Evolutionary conservation across 2,329 filamentous ascomycete genomes (phyloP).

Genomic region (Cercospora zeina): DNA sequence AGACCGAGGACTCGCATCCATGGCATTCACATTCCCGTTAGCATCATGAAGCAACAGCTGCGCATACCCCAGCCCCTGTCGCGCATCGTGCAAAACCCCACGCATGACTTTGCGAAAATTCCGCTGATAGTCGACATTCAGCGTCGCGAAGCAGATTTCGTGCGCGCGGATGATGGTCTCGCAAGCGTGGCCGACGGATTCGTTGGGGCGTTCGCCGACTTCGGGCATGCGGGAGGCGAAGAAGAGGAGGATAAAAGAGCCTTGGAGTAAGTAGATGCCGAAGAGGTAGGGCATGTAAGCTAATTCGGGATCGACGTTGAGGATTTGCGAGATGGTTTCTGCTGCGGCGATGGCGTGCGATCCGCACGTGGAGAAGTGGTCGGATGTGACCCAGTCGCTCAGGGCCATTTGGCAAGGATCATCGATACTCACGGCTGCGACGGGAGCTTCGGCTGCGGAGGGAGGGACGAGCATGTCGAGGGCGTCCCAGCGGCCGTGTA

Average conservation of each 20-base stretch:
- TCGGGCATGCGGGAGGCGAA: not conserved
- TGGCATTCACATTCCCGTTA: not conserved
- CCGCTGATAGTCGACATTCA: not conserved
- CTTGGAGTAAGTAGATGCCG: not conserved
- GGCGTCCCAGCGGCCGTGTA: not conserved
- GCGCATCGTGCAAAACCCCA: not conserved
- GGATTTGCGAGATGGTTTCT: not conserved
- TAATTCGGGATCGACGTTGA: not conserved
- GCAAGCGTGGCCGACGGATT: not conserved
- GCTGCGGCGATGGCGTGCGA: not conserved
- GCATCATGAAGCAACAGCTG: not conserved
- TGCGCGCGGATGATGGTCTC: not conserved
- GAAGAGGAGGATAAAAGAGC: not conserved
- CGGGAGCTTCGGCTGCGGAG: not conserved
- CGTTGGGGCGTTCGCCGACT: not conserved
- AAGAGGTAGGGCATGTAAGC: not conserved
- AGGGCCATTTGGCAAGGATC: not conserved
- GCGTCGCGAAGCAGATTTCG: not conserved
- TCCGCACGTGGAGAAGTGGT: not conserved
- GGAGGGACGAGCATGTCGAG: not conserved
- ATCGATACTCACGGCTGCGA: not conserved
- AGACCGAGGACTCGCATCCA: not conserved
- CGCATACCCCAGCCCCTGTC: not conserved
- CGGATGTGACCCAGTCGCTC: not conserved
- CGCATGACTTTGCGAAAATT: not conserved